These are phyloP conservation scores for Mycena indigotica DNA, from an alignment of 768 basidiomycete species.

Conservation along the genomic window DNA sequence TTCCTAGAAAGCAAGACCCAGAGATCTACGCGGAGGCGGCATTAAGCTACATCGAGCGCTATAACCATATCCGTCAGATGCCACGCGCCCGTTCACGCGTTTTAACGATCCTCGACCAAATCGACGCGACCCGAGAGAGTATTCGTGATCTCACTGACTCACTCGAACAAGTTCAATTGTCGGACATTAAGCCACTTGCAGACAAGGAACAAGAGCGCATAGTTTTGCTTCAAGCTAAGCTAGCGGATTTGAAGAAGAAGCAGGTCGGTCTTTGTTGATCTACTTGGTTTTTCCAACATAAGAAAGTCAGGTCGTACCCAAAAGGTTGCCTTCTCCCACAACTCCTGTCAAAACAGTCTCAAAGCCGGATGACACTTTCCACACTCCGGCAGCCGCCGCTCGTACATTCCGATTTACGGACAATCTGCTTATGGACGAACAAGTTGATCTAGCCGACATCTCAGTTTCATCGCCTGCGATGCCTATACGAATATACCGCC, in stretches of 20 bases:
- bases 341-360: conserved; percentile 9
- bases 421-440: conserved; percentile 63
- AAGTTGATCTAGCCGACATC: conserved; percentile 57
- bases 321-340: conserved; percentile 9
- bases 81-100: conserved; percentile 51
- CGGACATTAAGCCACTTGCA: conserved; percentile 37
- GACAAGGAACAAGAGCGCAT: conserved; percentile 47
- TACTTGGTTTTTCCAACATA: neutral
- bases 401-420: conserved; percentile 67
- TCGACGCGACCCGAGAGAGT: conserved; percentile 40
- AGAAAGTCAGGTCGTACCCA: neutral
- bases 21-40: conserved; percentile 79
- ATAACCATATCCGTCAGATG: conserved; percentile 54
- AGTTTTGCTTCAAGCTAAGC: conserved; percentile 37
- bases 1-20: conserved; percentile 64
- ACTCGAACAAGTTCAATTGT: conserved; percentile 30
- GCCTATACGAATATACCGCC: conserved; percentile 8
- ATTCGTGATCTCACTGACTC: conserved; percentile 37
- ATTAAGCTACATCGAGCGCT: conserved; percentile 74
- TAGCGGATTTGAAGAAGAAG: conserved; percentile 43
- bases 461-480: conserved; percentile 48
- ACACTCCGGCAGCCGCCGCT: conserved; percentile 53
- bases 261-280: conserved; percentile 32
- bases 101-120: conserved; percentile 41
- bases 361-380: conserved; percentile 65